Evolutionary conservation across 768 basidiomycete genomes (phyloP), one percentile per base, ranked within the genome.

Genomic region (Lactifluus hygrophoroides): DNA sequence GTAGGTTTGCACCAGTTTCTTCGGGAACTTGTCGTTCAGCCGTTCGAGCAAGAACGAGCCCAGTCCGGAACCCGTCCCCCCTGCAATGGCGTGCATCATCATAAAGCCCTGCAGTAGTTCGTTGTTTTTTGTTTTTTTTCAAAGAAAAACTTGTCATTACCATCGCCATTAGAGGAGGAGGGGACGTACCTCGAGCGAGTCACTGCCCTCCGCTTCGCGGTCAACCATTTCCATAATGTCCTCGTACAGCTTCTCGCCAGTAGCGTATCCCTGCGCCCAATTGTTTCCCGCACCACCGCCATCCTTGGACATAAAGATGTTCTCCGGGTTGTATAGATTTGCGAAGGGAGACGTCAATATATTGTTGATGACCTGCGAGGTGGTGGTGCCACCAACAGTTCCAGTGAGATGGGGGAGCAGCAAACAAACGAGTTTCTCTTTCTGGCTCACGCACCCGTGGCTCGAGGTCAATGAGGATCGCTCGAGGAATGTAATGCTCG

Each of bases 231-330:
- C 95, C 84, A 98, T 94, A 58, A 97, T 82, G 64, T 97, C 95
- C 66, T 97, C 94, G 69, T 95, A 96, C 61, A 93, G 80, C 60
- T 80, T 77, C 73, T 98, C 95, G 54, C 94, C 96, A 5, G 87
- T 81, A 8, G 85, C 79, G 68, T 94, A 94, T 14, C 95, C 95
- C 65, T 94, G 91, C 0, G 95, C 95, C 92, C 95, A 98, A 69
- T 97, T 98, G 68, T 99, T 99, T 17, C 96, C 96, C 13, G 96
- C 96, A 34, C 96, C 96, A n/a, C 96, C 94, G 5, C 96, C 96
- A 68, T 95, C 94, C 72, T 94, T 90, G 2, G 90, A 93, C 23
- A 94, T 77, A 67, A 90, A 98, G 38, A 98, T 95, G 67, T 99
- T 99, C 69, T 98, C 96, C 0, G 94, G 94, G 69, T 99, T 99